Conservation (phyloP, 208 protist genomes). For the Acanthamoeba royreba region DNA sequence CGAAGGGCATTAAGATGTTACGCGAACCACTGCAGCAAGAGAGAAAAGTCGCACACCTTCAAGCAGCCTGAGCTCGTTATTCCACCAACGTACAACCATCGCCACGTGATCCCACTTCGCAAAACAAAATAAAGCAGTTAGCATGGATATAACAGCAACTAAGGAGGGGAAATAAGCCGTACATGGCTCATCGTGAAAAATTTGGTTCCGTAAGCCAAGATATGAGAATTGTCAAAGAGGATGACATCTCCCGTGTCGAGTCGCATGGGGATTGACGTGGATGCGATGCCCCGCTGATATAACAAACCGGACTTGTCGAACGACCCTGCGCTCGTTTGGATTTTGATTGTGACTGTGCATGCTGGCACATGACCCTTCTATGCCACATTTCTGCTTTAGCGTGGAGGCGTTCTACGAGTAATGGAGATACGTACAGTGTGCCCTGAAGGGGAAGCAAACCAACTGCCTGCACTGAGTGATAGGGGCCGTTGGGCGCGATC, state of each 20-base stretch:
- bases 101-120: slow-evolving; percentile 35
- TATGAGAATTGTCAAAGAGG: slow-evolving; percentile 13
- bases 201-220: background rate
- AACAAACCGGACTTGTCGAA: background rate
- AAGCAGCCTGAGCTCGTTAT: background rate
- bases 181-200: slow-evolving; percentile 25
- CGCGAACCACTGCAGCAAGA: background rate
- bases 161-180: background rate
- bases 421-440: too few relatives aligned
- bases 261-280: background rate
- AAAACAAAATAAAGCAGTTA: background rate
- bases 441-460: too few relatives aligned
- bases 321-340: background rate
- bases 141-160: background rate
- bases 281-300: background rate
- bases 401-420: too few relatives aligned
- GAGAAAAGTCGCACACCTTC: background rate
- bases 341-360: background rate
- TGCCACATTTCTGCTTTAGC: too few relatives aligned
- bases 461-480: too few relatives aligned
- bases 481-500: too few relatives aligned
- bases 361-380: background rate
- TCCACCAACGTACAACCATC: slow-evolving; percentile 38
- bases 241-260: slow-evolving; percentile 28
- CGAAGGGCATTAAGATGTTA: background rate